These are phyloP conservation scores for Desmodesmus armatus DNA, from an alignment of 139 green algal genomes.

Conservation along the genomic window DNA sequence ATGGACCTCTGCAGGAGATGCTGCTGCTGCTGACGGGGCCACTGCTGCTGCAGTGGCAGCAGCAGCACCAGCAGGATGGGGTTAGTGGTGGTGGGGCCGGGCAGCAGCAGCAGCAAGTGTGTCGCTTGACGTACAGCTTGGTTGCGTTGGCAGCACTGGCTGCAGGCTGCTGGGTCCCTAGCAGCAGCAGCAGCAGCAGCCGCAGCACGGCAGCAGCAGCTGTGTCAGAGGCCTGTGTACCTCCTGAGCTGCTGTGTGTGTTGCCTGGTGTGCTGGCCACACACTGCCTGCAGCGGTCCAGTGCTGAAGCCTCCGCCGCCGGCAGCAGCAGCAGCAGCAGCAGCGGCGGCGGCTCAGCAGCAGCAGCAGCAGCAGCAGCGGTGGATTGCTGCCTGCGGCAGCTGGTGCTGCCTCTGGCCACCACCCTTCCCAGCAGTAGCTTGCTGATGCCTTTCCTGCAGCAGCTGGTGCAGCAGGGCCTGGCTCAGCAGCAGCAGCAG, in stretches of 20 bases:
- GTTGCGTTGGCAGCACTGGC: conserved; percentile 32
- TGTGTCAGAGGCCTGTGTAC: background rate
- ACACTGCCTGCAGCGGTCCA: conserved; percentile 9
- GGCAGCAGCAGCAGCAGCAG: background rate
- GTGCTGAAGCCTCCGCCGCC: background rate
- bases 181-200: background rate
- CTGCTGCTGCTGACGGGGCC: conserved; percentile 30
- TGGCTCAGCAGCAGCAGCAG: background rate
- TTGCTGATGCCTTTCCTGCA: background rate
- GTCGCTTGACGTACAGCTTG: conserved; percentile 43
- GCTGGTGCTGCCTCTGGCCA: conserved; percentile 27
- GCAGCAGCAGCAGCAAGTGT: background rate
- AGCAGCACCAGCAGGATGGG: conserved; percentile 1
- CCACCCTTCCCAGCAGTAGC: too few species aligned
- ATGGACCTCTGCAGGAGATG: conserved; percentile 18
- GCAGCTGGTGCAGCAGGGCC: background rate
- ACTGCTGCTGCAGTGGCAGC: conserved; percentile 21
- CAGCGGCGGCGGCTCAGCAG: too few species aligned
- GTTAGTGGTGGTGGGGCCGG: conserved; percentile 1
- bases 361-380: conserved; percentile 18
- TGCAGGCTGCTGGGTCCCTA: background rate
- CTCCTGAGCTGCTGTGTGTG: background rate
- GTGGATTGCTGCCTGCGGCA: background rate
- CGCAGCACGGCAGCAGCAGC: background rate
- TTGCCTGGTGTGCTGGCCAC: conserved; percentile 14